Evolutionary conservation across 768 basidiomycete species (phyloP), one percentile per base, ranked within the genome.

Genomic region (Terana coerulea): DNA sequence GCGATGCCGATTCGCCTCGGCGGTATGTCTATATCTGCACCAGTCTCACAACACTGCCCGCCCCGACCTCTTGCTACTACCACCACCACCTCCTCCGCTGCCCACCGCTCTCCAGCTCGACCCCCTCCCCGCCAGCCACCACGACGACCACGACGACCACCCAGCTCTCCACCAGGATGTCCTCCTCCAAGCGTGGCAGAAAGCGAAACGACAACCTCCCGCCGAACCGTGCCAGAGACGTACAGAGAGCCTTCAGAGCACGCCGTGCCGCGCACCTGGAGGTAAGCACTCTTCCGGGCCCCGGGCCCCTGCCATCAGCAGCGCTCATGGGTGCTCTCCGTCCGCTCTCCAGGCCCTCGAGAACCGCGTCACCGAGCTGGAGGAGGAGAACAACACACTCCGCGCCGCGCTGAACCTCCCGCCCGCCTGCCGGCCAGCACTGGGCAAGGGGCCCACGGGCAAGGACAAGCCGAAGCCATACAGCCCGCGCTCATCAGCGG

Each of bases 221-320:
- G 52, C 86, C 86, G 3, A 87, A 87, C 61, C 81, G 91, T 56
- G 91, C 91, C 25, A 75, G 92, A 52, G 92, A 94, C 62, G 89
- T 93, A 15, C 91, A 95, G 65, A 72, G 91, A 63, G 91, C 91
- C 8, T 95, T 94, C 73, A 79, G 91, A 56, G 92, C 91, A 29
- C 75, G 92, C 58, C 81, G 91, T 60, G 91, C 91, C 55, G 90
- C 90, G 51, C 91, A 94, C 67, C 77, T 95, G 49, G 80, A 86
- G 75, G 88, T 89, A 56, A 59, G 73, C 24, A 45, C 8, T 47
- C 46, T 48, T 59, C 54, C 60, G 53, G 65, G 58, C 41, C 33
- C 56, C 52, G 63, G 60, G 58, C 63, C 50, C 40, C 42, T 1
- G 6, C 19, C 21, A 11, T 19, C 29, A 6, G 19, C 53, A 10